These are phyloP conservation scores for Ogataea hybrid DNA, from an alignment of 1,139 yeast species.

Conservation along the genomic window DNA sequence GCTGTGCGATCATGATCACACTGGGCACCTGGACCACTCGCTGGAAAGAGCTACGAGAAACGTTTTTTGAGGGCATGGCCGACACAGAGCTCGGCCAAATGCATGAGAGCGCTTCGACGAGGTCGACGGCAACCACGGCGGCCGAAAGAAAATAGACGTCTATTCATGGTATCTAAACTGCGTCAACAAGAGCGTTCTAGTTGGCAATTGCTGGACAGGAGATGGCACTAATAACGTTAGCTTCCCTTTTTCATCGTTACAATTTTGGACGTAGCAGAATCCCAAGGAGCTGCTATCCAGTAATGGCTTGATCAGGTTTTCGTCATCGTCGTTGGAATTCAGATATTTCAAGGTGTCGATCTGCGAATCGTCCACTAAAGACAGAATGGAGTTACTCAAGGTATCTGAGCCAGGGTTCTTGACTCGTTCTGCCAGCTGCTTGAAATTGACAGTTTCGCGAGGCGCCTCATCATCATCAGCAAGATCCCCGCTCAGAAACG, in stretches of 20 bases:
- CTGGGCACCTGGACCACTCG: slow-evolving; percentile 85
- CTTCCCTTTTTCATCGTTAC: slow-evolving; percentile 66
- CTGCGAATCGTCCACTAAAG: slow-evolving; percentile 28
- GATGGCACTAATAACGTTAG: slow-evolving; percentile 78
- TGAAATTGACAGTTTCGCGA: slow-evolving; percentile 25
- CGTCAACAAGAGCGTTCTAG: slow-evolving; percentile 63
- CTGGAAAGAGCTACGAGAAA: slow-evolving; percentile 84
- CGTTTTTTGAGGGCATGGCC: slow-evolving; percentile 80
- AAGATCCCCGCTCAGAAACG: slow-evolving; percentile 45
- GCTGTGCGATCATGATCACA: slow-evolving; percentile 67
- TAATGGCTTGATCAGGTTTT: slow-evolving; percentile 14
- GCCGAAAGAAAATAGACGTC: slow-evolving; percentile 7
- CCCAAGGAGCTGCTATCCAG: slow-evolving; percentile 26
- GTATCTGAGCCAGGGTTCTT: slow-evolving; percentile 21
- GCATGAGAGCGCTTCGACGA: slow-evolving; percentile 16
- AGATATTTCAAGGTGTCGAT: slow-evolving; percentile 20
- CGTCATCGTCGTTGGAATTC: slow-evolving; percentile 17
- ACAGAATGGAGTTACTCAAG: slow-evolving; percentile 28
- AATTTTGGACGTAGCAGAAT: slow-evolving; percentile 48
- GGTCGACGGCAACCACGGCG: slow-evolving; percentile 9
- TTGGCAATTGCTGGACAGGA: slow-evolving; percentile 75
- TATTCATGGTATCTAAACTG: slow-evolving; percentile 65
- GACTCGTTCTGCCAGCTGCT: slow-evolving; percentile 21
- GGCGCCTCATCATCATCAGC: slow-evolving; percentile 53
- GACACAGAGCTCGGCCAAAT: slow-evolving; percentile 47